Base-by-base conservation (phyloP, 2,329 filamentous ascomycete species). In the Diaporthe citrichinensis region DNA sequence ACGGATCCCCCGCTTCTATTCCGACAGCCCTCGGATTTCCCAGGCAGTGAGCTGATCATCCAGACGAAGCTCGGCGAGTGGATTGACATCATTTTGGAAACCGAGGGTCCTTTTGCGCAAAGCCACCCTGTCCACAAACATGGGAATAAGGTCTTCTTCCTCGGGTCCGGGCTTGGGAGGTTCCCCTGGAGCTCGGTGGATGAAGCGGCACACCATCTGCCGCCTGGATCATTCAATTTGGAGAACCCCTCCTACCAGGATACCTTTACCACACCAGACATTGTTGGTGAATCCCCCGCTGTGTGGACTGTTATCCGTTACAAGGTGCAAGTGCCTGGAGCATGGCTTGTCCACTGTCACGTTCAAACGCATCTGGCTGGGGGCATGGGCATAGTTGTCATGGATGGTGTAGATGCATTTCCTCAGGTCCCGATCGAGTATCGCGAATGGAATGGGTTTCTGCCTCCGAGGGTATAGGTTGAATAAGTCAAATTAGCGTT, bases 41-140 rank as follows among this genome's bases (percentile, higher is more conserved):
- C 58, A 39, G 58, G 44, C 58, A 25, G 34, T 1, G 58, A 44
- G 36, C 58, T 61, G 58, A 25, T 61, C 58, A 41, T 61, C 36
- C 58, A 61, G 58, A 61, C 58, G 36, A 61, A 17, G 12, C n/a
- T 61, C 44, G 58, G 58, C 17, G 58, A 61, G n/a, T 61, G 58
- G 58, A 10, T 61, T 41, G 58, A 61, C 36, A 61, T 61, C 36
- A 61, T 61, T 28, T 25, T 61, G 58, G 58, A 61, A 41, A 61
- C 36, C 12, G 58, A 61, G 58, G 58, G 58, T 25, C 58, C 58
- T 41, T 61, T 61, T 28, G 58, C 58, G 12, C 58, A 61, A 41
- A 61, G 58, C 36, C 58, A 61, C 58, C 58, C 58, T 25, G 58
- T 61, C n/a, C 58, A 61, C 58, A 61, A 61, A 17, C 58, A 61